A percentile compares a stretch with the other conserved stretches of the same genome.
phyloP scores from a whole-genome alignment of 2,329 filamentous ascomycete genomes.

The Hymenoscyphus fraxineus region DNA sequence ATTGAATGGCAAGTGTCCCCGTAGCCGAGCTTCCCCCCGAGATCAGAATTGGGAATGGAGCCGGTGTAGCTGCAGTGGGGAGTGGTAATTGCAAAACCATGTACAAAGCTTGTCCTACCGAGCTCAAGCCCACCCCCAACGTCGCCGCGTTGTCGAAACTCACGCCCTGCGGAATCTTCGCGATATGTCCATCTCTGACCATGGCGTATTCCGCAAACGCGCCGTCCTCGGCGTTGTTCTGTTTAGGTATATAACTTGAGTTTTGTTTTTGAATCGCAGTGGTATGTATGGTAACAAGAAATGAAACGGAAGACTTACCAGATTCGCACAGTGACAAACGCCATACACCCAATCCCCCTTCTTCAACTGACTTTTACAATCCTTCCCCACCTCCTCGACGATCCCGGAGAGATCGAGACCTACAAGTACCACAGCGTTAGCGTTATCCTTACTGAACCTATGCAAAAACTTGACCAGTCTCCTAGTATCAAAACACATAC shows the following conservation, averaged over 20 bases:
- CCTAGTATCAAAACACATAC: background rate
- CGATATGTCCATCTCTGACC: too few species aligned
- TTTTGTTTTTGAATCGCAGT: too few species aligned
- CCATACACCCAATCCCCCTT: background rate
- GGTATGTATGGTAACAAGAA: too few species aligned
- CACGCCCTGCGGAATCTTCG: too few species aligned
- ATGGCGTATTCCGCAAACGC: too few species aligned
- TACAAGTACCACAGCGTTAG: background rate
- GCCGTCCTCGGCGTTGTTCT: too few species aligned
- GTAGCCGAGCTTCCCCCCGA: constrained; percentile 1
- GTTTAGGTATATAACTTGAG: too few species aligned
- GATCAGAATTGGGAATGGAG: background rate
- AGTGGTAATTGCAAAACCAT: too few species aligned
- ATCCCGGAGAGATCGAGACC: background rate
- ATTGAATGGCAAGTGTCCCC: constrained; percentile 1
- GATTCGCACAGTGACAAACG: background rate
- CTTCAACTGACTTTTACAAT: background rate
- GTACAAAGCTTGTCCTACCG: too few species aligned
- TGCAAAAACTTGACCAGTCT: background rate
- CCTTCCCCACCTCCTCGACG: background rate
- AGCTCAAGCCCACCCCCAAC: too few species aligned
- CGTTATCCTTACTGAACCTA: too few species aligned
- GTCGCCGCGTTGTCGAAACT: too few species aligned
- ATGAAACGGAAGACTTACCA: background rate
- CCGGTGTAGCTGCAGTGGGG: background rate